Evolutionary conservation across 2,329 filamentous ascomycete genomes (phyloP), one percentile per base, ranked within the genome.

Genomic region (Leptographium wingfieldii): DNA sequence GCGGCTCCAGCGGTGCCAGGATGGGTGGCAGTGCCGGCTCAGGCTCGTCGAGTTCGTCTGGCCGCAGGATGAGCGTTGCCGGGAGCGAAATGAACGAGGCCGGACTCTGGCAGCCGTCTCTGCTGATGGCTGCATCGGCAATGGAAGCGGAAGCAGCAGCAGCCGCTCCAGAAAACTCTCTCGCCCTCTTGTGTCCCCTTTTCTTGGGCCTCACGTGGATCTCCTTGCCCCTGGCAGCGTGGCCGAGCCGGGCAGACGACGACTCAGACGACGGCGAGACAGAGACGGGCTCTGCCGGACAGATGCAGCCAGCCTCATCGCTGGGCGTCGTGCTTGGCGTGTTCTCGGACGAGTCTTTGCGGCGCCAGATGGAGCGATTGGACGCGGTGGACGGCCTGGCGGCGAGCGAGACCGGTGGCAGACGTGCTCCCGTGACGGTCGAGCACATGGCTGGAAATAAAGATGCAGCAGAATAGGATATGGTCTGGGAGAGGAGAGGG

Each of bases 341-440:
- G n/a, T 55, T 60, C 29, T 65, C 64, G 5, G 63, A 65, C 0
- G 64, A 65, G 57, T 65, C 63, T 38, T 62, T 64, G 59, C 62
- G 59, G 3, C 61, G 55, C 63, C 63, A 65, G n/a, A 58, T 49
- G 25, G 51, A 19, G 7, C 59, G 56, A 4, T 40, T 31, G 14
- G 56, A 27, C 10, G 51, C 3, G 9, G 46, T 22, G 3, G 22
- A 31, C 14, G 22, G 25, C 5, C 7, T 27, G 57, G 40, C 49
- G 16, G 33, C 16, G 14, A 14, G 46, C 2, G 12, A 27, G 11
- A 52, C 19, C 5, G 46, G 33, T 7, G 9, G 31, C 22, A 1
- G 56, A n/a, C 4, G 40, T 25, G 48, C 16, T n/a, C 48, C 16
- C 10, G 40, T 19, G 19, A 49, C 1, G 14, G 25, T 2, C 2